A percentile compares a stretch with the other conserved stretches of the same genome.
Evolutionary conservation across 768 basidiomycete genomes (phyloP).

Genomic region (Solioccasus polychromus): DNA sequence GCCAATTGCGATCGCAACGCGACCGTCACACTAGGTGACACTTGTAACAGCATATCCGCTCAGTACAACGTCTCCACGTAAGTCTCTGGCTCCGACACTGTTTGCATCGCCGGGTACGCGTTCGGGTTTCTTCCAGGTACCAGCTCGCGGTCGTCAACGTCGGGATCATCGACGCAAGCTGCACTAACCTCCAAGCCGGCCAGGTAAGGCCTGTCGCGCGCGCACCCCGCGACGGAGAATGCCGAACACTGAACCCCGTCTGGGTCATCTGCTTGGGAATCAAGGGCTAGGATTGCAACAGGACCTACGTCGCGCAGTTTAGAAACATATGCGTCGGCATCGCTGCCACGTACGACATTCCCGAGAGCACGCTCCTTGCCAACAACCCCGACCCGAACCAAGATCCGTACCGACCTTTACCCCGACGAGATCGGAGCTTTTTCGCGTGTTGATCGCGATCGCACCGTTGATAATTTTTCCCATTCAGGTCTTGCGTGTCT

Average conservation of each 20-base stretch:
- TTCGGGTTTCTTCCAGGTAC: constrained; percentile 36
- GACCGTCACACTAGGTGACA: constrained; percentile 55
- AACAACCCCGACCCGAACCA: not conserved
- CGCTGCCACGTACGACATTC: no score
- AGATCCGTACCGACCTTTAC: not conserved
- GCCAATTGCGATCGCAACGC: constrained; percentile 58
- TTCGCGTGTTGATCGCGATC: not conserved
- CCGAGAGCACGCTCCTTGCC: no score
- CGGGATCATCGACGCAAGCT: constrained; percentile 46
- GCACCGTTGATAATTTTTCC: not conserved
- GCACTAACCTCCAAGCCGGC: constrained; percentile 53
- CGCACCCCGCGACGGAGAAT: no score
- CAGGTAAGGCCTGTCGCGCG: constrained; percentile 33
- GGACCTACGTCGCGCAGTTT: no score
- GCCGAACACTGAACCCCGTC: no score
- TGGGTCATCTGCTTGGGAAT: no score
- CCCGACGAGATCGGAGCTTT: not conserved
- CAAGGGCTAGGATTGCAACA: no score
- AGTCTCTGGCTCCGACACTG: constrained; percentile 16
- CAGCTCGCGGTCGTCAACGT: constrained; percentile 56
- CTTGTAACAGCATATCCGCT: constrained; percentile 64
- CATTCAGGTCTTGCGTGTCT: constrained; percentile 27
- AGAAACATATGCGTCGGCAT: no score
- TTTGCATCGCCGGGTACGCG: not conserved
- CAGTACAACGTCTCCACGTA: constrained; percentile 61